Conservation (phyloP, 2,329 filamentous ascomycete genomes). For the Fusarium sp. region DNA sequence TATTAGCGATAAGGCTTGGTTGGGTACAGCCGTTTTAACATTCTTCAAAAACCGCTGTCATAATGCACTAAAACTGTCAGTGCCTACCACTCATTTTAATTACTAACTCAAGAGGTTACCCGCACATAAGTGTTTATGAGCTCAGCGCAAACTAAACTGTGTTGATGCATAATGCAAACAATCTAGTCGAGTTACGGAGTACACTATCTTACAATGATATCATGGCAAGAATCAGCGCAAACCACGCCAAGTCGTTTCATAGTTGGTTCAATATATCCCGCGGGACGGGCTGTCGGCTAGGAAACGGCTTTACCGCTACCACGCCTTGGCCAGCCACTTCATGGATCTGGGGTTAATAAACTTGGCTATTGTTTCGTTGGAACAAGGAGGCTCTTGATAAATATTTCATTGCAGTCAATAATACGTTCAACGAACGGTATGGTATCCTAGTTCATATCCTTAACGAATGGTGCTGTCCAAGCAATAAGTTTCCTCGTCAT, state of each 20-base stretch:
- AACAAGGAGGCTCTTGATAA: background rate
- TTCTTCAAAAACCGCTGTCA: background rate
- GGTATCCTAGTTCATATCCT: conserved; percentile 10
- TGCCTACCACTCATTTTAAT: background rate
- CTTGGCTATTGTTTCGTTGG: background rate
- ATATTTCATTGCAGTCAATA: background rate
- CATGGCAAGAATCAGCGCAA: background rate
- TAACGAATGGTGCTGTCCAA: conserved; percentile 22
- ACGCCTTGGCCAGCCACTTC: background rate
- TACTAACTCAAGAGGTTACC: background rate
- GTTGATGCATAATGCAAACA: background rate
- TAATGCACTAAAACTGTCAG: background rate
- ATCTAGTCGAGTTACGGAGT: background rate
- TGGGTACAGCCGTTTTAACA: background rate
- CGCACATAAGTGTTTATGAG: background rate
- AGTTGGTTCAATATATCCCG: conserved; percentile 20
- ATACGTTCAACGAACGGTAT: conserved; percentile 16
- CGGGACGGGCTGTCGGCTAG: conserved; percentile 32
- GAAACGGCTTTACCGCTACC: conserved; percentile 28
- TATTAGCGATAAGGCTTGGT: background rate
- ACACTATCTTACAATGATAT: background rate
- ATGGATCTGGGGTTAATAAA: conserved; percentile 12
- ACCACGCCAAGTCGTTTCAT: background rate
- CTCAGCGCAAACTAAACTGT: background rate
- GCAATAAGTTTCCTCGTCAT: background rate